A percentile compares a stretch with the other conserved stretches of the same genome.
Conservation (phyloP, 2,329 filamentous ascomycete species). For the Zalaria sp. region DNA sequence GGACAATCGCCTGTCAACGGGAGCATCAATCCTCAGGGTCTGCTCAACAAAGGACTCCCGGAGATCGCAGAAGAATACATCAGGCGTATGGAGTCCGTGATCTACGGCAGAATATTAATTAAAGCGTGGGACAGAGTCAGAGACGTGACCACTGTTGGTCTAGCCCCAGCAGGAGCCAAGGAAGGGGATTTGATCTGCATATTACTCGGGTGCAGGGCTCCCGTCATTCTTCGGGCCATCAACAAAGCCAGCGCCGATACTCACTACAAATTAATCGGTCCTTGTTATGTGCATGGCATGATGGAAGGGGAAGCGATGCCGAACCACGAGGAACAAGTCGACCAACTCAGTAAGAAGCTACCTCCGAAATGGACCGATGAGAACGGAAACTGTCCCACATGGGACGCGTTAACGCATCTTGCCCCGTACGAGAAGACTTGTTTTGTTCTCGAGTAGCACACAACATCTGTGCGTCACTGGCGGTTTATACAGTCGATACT, state of each 20-base stretch:
- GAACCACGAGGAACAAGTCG: constrained; percentile 7
- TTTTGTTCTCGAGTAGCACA: too few species aligned
- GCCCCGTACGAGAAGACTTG: too few species aligned
- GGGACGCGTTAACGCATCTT: too few species aligned
- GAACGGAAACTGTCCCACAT: too few species aligned
- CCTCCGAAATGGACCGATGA: too few species aligned
- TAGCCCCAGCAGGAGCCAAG: constrained; percentile 1
- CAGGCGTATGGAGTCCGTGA: constrained; percentile 1
- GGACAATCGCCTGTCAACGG: constrained; percentile 1
- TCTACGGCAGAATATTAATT: not conserved
- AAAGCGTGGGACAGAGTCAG: too few species aligned
- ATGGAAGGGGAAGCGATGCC: constrained; percentile 15
- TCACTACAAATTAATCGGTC: constrained; percentile 7
- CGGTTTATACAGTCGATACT: too few species aligned
- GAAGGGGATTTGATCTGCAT: constrained; percentile 1
- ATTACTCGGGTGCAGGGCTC: constrained; percentile 3
- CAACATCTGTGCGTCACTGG: too few species aligned
- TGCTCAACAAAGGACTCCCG: not conserved
- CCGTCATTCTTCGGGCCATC: not conserved
- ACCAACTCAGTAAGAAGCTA: too few species aligned
- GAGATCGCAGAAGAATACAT: constrained; percentile 2
- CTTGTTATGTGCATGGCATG: constrained; percentile 18
- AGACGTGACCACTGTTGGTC: not conserved
- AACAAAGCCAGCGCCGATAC: not conserved
- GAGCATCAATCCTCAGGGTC: not conserved